Base-by-base conservation (phyloP, 768 basidiomycete species). In the Agaricus bisporus region DNA sequence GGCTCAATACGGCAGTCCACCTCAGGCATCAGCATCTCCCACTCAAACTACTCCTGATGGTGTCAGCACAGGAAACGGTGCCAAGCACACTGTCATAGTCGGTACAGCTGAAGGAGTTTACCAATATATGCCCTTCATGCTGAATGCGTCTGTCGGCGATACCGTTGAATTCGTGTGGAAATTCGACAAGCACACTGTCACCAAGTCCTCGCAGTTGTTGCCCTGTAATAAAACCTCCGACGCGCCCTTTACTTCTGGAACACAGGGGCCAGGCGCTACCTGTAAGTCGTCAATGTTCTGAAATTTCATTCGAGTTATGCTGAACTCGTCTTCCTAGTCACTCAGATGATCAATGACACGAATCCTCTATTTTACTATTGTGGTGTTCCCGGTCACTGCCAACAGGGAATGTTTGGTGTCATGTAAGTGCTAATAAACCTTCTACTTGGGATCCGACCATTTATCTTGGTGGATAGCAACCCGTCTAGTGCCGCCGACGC, bases 321-420 rank as follows among this genome's bases (percentile, higher is more conserved):
- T 44, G 35, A 46, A 57, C 58, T 65, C 63, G n/a, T n/a, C n/a
- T n/a, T 56, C 58, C 64, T 50, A 82, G 82, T 88, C 76, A 78
- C 76, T 43, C 81, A 85, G 69, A 75, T 79, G 52, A 80, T 90
- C 67, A 89, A 88, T 68, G 76, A 80, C 68, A 88, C 86, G 48
- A 75, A 81, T 61, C 77, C 86, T n/a, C 75, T 74, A 51, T 89
- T 77, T 80, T 88, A 74, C 81, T 85, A 82, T 74, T 91, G 88
- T 68, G 81, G 71, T 57, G 79, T 80, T 44, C 80, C 85, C 41
- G 69, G 61, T 52, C 89, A 92, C 66, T 91, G 90, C 66, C 67
- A 80, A 64, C 83, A 87, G 76, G 90, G 88, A 61, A 91, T 91
- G 88, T 91, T 88, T 65, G 88, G 86, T 70, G 78, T 86, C 70